Evolutionary conservation across 768 basidiomycete species (phyloP).

Genomic region (Leccinum variicolor): DNA sequence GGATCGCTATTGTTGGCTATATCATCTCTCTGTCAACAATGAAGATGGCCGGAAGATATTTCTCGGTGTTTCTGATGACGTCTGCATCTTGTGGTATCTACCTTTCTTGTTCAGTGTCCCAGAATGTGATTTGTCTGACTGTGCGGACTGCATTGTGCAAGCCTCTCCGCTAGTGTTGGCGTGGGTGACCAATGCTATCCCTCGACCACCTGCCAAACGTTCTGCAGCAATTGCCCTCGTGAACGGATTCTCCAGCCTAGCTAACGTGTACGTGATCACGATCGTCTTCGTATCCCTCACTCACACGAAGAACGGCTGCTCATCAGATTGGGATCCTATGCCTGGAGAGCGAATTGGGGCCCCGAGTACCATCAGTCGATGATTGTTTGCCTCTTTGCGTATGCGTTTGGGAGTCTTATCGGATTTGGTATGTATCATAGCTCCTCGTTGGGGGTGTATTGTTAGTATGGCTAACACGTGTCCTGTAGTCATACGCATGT

Average conservation of each 20-base stretch:
- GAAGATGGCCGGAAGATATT: slow-evolving; percentile 49
- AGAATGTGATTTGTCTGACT: neutral
- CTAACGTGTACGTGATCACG: slow-evolving; percentile 46
- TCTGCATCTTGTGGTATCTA: slow-evolving; percentile 43
- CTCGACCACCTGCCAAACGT: slow-evolving; percentile 54
- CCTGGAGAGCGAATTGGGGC: slow-evolving; percentile 60
- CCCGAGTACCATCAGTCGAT: slow-evolving; percentile 61
- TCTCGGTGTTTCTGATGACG: slow-evolving; percentile 64
- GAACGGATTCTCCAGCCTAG: slow-evolving; percentile 57
- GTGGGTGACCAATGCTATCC: slow-evolving; percentile 60
- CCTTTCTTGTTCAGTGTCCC: neutral
- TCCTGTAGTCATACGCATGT: no score
- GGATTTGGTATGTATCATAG: slow-evolving; percentile 30
- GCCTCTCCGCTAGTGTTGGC: slow-evolving; percentile 47
- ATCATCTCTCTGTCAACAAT: slow-evolving; percentile 57
- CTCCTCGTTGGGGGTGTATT: no score
- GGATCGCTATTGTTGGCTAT: slow-evolving; percentile 58
- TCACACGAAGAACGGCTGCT: neutral
- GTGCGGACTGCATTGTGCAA: neutral
- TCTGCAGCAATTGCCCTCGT: slow-evolving; percentile 59
- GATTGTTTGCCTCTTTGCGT: slow-evolving; percentile 43
- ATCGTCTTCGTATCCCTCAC: neutral
- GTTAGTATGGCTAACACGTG: no score
- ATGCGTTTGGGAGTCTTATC: slow-evolving; percentile 32
- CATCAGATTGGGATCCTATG: slow-evolving; percentile 55